phyloP scores from a whole-genome alignment of 768 basidiomycete species.

The Russula vinacea region DNA sequence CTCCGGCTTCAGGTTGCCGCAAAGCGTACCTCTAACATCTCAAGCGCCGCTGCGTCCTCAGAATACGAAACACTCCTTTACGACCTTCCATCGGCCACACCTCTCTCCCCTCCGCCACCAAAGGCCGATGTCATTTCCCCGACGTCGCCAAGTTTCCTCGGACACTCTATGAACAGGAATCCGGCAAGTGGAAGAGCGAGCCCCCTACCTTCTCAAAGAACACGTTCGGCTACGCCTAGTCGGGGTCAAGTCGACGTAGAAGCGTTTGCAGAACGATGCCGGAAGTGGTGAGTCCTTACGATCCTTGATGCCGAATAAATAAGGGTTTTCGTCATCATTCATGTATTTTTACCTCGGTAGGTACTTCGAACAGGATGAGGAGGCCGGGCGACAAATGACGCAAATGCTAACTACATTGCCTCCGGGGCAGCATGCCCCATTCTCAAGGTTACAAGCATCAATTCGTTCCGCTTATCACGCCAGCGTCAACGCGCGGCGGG shows the following conservation, averaged over 20 bases:
- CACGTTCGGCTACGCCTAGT: slow-evolving; percentile 68
- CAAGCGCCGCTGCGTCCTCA: slow-evolving; percentile 15
- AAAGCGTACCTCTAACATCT: slow-evolving; percentile 22
- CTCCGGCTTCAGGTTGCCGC: slow-evolving; percentile 22
- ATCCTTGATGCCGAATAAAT: background rate
- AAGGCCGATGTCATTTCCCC: slow-evolving; percentile 20
- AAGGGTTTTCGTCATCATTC: background rate
- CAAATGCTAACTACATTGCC: slow-evolving; percentile 77
- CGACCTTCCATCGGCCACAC: slow-evolving; percentile 29
- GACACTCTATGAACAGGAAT: slow-evolving; percentile 17
- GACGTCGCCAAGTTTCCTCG: slow-evolving; percentile 20
- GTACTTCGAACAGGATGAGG: slow-evolving; percentile 82
- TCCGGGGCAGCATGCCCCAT: slow-evolving; percentile 81
- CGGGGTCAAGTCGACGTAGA: slow-evolving; percentile 68
- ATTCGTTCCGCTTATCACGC: slow-evolving; percentile 84
- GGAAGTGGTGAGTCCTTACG: slow-evolving; percentile 57
- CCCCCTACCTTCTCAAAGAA: slow-evolving; percentile 56
- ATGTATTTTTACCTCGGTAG: slow-evolving; percentile 39
- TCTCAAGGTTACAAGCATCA: slow-evolving; percentile 80
- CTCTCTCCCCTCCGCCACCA: slow-evolving; percentile 20
- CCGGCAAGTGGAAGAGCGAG: slow-evolving; percentile 44
- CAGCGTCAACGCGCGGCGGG: slow-evolving; percentile 68
- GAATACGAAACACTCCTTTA: slow-evolving; percentile 31
- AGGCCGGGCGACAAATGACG: slow-evolving; percentile 75
- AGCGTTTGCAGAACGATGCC: slow-evolving; percentile 71